Evolutionary conservation across 2,329 filamentous ascomycete species (phyloP).

Genomic region (Paracoccidioides lutzii): DNA sequence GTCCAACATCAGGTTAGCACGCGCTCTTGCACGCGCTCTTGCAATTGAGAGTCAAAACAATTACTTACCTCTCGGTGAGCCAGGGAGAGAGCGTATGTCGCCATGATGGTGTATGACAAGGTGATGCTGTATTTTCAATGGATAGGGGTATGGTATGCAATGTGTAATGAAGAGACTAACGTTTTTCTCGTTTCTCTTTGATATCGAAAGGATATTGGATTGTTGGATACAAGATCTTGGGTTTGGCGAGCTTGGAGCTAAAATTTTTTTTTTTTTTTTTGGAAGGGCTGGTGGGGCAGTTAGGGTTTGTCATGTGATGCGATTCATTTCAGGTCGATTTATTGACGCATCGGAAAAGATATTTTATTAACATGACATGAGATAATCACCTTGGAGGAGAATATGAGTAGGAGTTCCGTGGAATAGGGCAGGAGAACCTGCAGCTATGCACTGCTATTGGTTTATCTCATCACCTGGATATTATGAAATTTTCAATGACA

Average conservation of each 20-base stretch:
- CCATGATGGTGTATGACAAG: slow-evolving; percentile 22
- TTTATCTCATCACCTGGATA: not conserved
- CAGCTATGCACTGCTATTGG: not conserved
- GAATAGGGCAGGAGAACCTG: not conserved
- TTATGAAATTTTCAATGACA: not conserved
- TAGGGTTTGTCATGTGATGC: not conserved
- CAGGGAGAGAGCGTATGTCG: slow-evolving; percentile 51
- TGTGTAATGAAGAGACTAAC: not conserved
- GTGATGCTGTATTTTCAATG: not conserved
- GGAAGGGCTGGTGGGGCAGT: not conserved
- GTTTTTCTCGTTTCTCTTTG: not conserved
- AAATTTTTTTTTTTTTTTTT: not conserved
- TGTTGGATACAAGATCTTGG: not conserved
- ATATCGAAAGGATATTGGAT: not conserved
- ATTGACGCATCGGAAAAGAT: not conserved
- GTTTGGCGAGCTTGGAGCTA: not conserved
- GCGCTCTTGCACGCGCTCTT: slow-evolving; percentile 10
- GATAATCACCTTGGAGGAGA: too few relatives aligned
- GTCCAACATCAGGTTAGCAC: slow-evolving; percentile 23
- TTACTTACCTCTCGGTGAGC: slow-evolving; percentile 52
- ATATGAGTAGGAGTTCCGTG: not conserved
- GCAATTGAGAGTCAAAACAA: not conserved
- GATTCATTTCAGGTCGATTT: not conserved
- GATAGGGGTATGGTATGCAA: not conserved
- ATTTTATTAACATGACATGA: not conserved